Percentiles rank a stretch among this genome's conserved stretches.
These are phyloP conservation scores for Salvia splendens DNA, from an alignment of 257 asterid species.

Conservation along the genomic window DNA sequence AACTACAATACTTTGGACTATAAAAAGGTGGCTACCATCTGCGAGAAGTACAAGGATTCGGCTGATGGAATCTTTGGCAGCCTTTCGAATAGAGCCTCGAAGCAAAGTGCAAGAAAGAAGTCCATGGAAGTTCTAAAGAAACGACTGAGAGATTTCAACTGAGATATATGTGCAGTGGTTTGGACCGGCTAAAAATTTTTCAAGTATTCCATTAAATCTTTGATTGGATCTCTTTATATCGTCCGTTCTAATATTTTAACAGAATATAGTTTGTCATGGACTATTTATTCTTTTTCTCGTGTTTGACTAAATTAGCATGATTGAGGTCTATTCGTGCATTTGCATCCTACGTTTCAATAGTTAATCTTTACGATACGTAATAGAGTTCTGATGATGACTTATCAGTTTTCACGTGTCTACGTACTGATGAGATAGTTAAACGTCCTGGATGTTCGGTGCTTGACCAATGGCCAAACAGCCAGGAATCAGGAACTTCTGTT, in stretches of 20 bases:
- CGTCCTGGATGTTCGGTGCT: not conserved
- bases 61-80: constrained; percentile 89
- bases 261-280: constrained; percentile 26
- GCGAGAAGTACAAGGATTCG: constrained; percentile 83
- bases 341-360: not conserved
- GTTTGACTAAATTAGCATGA: constrained; percentile 1
- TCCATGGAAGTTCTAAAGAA: constrained; percentile 82
- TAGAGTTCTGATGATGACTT: too few relatives aligned
- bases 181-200: constrained; percentile 31
- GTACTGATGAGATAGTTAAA: not conserved
- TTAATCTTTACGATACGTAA: too few relatives aligned
- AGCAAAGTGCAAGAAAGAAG: constrained; percentile 79
- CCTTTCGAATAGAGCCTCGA: constrained; percentile 70
- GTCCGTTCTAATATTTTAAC: constrained; percentile 30
- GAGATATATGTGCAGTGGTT: constrained; percentile 35
- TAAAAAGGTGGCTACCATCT: constrained; percentile 77
- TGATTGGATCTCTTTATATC: constrained; percentile 6
- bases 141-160: constrained; percentile 79
- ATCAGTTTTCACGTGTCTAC: too few relatives aligned
- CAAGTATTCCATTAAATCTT: constrained; percentile 18
- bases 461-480: not conserved
- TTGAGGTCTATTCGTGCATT: not conserved
- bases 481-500: not conserved
- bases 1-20: constrained; percentile 72
- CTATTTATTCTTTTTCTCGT: not conserved